Base-by-base conservation (phyloP, 2,329 filamentous ascomycete species). In the Colletotrichum lindemuthianum region DNA sequence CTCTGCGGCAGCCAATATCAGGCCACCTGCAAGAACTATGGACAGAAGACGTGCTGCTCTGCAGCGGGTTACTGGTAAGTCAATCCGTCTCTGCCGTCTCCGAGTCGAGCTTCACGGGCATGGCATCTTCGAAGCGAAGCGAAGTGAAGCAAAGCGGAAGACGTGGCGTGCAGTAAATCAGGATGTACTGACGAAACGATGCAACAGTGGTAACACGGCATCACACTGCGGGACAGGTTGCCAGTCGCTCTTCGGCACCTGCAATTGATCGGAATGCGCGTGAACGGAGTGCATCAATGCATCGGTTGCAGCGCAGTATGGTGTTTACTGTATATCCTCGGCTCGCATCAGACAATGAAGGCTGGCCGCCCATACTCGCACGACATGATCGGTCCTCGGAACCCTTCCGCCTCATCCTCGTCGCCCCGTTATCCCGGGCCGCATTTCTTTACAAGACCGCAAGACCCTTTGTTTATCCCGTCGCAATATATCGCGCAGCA, bases 21-120 rank as follows among this genome's bases (percentile, higher is more conserved):
- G n/a, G 73, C 76, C 8, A 73, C 73, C 0, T 79, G 77, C 56
- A 45, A 63, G 15, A 72, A 72, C 45, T 77, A 70, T 41, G 72
- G 75, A 2, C 49, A 68, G 11, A 77, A 74, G 65, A 72, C 52
- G n/a, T 79, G 77, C 67, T 79, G 77, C 54, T 79, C 77, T 1
- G 60, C 65, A 15, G 73, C 70, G 52, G 77, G 77, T 2, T 77
- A 66, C 66, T 78, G 76, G 76, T 78, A 65, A 70, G 76, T 9
- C 4, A 8, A 45, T 63, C 24, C 10, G 11, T 45, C 11, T 50
- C 13, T 9, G 34, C 16, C 2, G 2, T 13, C 37, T 37, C 39
- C 54, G 15, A 33, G 37, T 32, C 37, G 5, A 34, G 10, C 47
- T 34, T 33, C 45, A 43, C 40, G 53, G 47, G 37, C 63, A 33